Evolutionary conservation across 108 stramenopile genomes (phyloP), one percentile per base, ranked within the genome.

Genomic region (Conticribra guillardii): DNA sequence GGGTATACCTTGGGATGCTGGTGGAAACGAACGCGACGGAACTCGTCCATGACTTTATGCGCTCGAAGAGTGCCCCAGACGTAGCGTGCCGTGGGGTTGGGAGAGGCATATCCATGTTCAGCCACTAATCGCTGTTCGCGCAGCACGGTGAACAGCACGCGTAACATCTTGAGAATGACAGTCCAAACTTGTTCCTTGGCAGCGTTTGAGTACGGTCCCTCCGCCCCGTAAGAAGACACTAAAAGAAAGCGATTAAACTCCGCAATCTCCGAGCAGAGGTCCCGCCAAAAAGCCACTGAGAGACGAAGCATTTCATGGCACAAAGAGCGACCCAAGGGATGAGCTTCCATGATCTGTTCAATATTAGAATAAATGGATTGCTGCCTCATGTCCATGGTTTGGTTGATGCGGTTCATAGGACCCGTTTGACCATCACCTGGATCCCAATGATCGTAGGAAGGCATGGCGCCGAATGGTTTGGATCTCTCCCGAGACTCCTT

Each of bases 1-100:
- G 58, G 58, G 33, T 59, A 21, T 2, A 59, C 58, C 31, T 34
- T 37, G 33, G 32, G 58, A 18, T 59, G 58, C 11, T 59, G 31
- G 9, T 17, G 11, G 18, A 34, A 59, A 17, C 17, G 17, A 32
- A 4, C 16, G 3, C 15, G 16, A 3, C 32, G 16, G 21, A 59
- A 59, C 33, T 59, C 58, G 7, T 16, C 33, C 30, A n/a, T n/a
- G n/a, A 37, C 33, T n/a, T 19, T 4, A 15, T 34, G 33, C 16
- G 58, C 29, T 32, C 19, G 33, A 2, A 59, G 17, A 15, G 21
- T 31, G 15, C 30, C 58, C 58, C 58, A 59, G 15, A 59, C 2
- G 19, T 32, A 32, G 2, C 31, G n/a, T 11, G 58, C n/a, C n/a
- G n/a, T n/a, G n/a, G n/a, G 30, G 19, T 59, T 19, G 14, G 33